Percentiles rank a stretch among this genome's conserved stretches.
These are phyloP conservation scores for Fomitopsis pinicola DNA, from an alignment of 1,284 basidiomycete genomes.

Conservation along the genomic window DNA sequence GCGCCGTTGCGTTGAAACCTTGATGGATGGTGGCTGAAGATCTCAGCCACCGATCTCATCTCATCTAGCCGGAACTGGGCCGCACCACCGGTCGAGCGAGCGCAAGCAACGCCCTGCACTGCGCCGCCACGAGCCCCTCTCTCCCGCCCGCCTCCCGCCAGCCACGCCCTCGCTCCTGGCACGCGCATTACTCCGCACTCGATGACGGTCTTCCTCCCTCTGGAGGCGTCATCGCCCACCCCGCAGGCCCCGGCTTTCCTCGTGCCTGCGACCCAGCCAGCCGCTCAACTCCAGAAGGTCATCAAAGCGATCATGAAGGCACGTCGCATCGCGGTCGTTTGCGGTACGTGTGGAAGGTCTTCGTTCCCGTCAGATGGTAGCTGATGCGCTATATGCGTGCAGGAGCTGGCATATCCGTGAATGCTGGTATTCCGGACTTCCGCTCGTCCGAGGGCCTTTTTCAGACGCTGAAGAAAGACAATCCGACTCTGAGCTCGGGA, in stretches of 20 bases:
- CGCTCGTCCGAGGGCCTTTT: conserved; percentile 83
- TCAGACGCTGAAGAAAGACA: conserved; percentile 72
- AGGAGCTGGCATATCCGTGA: conserved; percentile 92
- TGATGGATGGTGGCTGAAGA: neutral
- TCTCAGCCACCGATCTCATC: conserved; percentile 3
- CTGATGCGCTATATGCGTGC: conserved; percentile 2
- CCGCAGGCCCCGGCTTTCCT: conserved; percentile 34
- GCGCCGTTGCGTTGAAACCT: neutral
- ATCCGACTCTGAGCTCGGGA: conserved; percentile 71
- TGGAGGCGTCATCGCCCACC: conserved; percentile 26
- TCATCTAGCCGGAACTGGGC: neutral
- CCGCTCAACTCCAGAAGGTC: conserved; percentile 43
- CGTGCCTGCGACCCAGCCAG: conserved; percentile 30
- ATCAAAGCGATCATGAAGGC: conserved; percentile 72
- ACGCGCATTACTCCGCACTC: neutral
- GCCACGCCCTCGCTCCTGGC: neutral
- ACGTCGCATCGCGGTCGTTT: conserved; percentile 80
- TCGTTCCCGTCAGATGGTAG: neutral
- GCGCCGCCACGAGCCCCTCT: conserved; percentile 1
- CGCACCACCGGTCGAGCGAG: neutral
- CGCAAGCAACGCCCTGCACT: conserved; percentile 1
- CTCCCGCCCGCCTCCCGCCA: neutral
- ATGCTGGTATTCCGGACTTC: conserved; percentile 92
- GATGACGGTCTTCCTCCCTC: conserved; percentile 33
- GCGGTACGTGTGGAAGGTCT: conserved; percentile 50